Evolutionary conservation across 139 green algal species (phyloP).

Genomic region (Tetradesmus obliquus): DNA sequence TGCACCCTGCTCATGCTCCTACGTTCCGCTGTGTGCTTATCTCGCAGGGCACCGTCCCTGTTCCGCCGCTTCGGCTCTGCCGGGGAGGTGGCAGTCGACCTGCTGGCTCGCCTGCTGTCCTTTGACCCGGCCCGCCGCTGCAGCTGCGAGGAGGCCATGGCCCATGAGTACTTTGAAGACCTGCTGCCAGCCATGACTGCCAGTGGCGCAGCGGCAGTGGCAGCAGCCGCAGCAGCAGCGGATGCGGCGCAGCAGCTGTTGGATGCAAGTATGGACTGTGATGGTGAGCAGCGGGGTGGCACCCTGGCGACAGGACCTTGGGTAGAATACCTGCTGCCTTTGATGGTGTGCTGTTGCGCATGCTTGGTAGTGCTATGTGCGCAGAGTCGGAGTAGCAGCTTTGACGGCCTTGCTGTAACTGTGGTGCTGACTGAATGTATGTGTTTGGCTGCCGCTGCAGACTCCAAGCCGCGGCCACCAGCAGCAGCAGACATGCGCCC

Average conservation of each 20-base stretch:
- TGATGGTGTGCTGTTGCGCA: too few species aligned
- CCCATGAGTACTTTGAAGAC: constrained; percentile 86
- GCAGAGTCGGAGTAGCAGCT: too few species aligned
- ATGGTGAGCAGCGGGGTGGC: neutral
- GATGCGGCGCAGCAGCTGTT: neutral
- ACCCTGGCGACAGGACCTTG: too few species aligned
- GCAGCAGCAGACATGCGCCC: neutral
- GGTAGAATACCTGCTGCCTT: too few species aligned
- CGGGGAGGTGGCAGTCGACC: constrained; percentile 84
- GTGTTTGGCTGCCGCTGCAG: neutral
- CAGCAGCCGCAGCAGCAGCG: neutral
- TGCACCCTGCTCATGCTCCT: too few species aligned
- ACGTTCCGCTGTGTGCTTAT: neutral
- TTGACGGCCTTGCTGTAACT: too few species aligned
- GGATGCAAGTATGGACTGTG: neutral
- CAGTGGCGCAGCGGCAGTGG: neutral
- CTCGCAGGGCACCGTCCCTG: constrained; percentile 74
- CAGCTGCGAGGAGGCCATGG: constrained; percentile 75
- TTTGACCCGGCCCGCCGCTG: constrained; percentile 84
- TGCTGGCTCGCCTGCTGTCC: constrained; percentile 86
- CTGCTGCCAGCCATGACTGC: neutral
- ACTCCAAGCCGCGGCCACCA: neutral
- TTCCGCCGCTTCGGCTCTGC: constrained; percentile 72
- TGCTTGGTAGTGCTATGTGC: too few species aligned
- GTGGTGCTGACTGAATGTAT: too few species aligned